Base-by-base conservation (phyloP, 768 basidiomycete genomes). In the Chalciporus piperatus region DNA sequence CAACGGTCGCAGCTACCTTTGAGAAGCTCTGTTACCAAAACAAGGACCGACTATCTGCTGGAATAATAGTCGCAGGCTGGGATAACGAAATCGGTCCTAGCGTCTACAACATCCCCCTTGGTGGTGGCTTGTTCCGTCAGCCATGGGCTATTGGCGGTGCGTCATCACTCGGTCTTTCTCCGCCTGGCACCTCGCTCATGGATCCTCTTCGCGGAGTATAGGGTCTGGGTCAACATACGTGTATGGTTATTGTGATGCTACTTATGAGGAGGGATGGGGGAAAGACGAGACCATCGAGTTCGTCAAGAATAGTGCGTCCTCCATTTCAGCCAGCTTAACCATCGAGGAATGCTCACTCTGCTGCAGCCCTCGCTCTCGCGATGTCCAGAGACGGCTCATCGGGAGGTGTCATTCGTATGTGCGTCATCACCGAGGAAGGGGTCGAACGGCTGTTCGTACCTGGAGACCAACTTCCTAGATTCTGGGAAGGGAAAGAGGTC, bases 171-270 rank as follows among this genome's bases (percentile, higher is more conserved):
- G 17, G 2, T 13, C 35, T 37, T 9, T 48, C n/a, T 23, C 30
- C 45, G 17, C 57, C 22, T 12, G 7, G 19, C 27, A 10, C 30
- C 9, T 32, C 41, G 25, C 47, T 19, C 22, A 41, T 39, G 17
- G 16, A n/a, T 37, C 35, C 35, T 37, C 33, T 16, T 39, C n/a
- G 35, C 35, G 4, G n/a, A 8, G 35, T 37, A 25, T 58, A 92
- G 89, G 92, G 22, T 96, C 93, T 45, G 97, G 97, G 8, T 97
- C 94, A 33, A 93, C 94, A 8, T 99, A 98, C 67, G 93, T 98
- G 11, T 99, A 98, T 65, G 97, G 96, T 47, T 98, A 98, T 73
- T 98, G 97, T 62, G 97, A 99, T 69, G 93, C 97, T n/a, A 98
- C 94, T 23, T 99, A 89, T 68, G 74, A 84, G 70, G 95, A 98